Evolutionary conservation across 495 filamentous ascomycete species (phyloP), one percentile per base, ranked within the genome.

Genomic region (Penicillium lagena): DNA sequence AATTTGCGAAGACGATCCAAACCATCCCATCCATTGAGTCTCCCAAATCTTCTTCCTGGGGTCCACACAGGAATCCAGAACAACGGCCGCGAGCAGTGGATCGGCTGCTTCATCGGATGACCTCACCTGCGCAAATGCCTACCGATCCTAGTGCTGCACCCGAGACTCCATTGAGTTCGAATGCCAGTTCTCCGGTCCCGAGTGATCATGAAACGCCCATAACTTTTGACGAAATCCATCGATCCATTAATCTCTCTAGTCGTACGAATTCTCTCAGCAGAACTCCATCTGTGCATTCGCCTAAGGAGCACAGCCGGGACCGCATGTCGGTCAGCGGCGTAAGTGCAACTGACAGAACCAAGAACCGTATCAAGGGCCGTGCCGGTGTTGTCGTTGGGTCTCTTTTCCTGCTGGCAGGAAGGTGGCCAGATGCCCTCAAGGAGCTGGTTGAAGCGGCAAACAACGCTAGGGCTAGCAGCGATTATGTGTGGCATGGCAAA

Each of bases 401-500:
- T 17, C 69, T 96, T 37, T 95, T 91, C 62, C 77, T 99, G 45
- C 79, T 86, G 54, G 86, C 89, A 49, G 93, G 93, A 29, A 77
- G 88, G 49, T 95, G 90, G 88, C 79, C 77, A 29, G 90, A 96
- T 70, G 90, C 94, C 12, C 55, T 97, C 28, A 89, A 82, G 58
- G 89, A 96, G 60, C 75, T 96, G 29, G 70, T 81, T 17, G 90
- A 96, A 42, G 85, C 83, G 38, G 88, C 85, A 7, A 77, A 79
- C 9, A 77, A 82, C 49, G 86, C 89, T 12, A 86, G 86, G 59
- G 81, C 79, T 30, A 80, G 83, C 51, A 90, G 86, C 59, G 93
- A 97, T 63, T 87, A 95, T 70, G 60, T 96, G 7, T 99, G 93
- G 93, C 88, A 97, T 72, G 93, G 85, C 10, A 99, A 97, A 66